Evolutionary conservation across 1,284 basidiomycete genomes (phyloP).

Genomic region (Ganoderma leucocontextum): DNA sequence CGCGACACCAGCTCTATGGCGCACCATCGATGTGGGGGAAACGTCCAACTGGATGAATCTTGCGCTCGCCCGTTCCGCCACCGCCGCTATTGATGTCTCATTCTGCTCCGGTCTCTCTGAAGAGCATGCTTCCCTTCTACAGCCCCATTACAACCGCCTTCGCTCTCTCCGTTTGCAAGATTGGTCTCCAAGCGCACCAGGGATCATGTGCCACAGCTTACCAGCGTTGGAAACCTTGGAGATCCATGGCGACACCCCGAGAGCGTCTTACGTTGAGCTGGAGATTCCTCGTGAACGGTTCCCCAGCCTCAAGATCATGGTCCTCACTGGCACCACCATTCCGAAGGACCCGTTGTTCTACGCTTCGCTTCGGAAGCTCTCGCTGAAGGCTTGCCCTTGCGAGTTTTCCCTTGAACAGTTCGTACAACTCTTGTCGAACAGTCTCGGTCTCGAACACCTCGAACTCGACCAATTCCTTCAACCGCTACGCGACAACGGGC

Average conservation of each 20-base stretch:
- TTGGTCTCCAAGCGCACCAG: not conserved
- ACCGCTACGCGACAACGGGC: not conserved
- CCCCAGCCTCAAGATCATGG: not conserved
- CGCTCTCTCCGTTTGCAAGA: not conserved
- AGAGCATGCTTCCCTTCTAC: not conserved
- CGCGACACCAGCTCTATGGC: not conserved
- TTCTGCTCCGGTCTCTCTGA: not conserved
- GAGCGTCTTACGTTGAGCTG: not conserved
- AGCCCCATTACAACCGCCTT: not conserved
- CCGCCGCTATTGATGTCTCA: not conserved
- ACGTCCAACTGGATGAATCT: not conserved
- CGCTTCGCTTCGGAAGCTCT: not conserved
- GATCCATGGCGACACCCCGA: not conserved
- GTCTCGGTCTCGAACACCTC: not conserved
- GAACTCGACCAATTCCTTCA: conserved; percentile 1
- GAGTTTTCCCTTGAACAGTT: not conserved
- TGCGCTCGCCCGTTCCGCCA: not conserved
- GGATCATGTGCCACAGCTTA: not conserved
- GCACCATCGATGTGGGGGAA: not conserved
- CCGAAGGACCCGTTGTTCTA: not conserved
- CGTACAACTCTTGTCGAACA: not conserved
- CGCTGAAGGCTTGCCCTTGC: not conserved
- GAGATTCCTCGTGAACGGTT: not conserved
- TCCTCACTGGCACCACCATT: not conserved
- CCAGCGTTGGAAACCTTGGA: not conserved